A percentile compares a stretch with the other conserved stretches of the same genome.
Conservation (phyloP, 176 grass and related monocot genomes). For the Guadua angustifolia region DNA sequence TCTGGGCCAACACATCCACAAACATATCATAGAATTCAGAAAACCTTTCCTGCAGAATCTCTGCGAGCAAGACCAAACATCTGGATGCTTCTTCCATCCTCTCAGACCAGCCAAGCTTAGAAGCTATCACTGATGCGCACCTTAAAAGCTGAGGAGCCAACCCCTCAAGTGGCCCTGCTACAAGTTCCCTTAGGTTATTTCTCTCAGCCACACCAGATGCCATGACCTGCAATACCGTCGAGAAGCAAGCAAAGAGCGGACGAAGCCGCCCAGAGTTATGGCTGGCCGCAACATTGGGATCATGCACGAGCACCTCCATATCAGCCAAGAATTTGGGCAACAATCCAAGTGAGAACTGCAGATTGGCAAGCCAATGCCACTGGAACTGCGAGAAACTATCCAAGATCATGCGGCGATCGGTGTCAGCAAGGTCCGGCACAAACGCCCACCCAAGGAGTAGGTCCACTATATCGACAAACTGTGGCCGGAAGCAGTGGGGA, state of each 20-base stretch:
- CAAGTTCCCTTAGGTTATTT: constrained; percentile 62
- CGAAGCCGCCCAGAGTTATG: constrained; percentile 65
- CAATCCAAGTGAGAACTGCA: constrained; percentile 83
- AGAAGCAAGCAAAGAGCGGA: constrained; percentile 88
- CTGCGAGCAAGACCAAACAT: constrained; percentile 80
- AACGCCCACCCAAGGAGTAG: constrained; percentile 90
- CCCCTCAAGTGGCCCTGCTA: constrained; percentile 65
- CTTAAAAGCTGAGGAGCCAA: constrained; percentile 77
- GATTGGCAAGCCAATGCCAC: constrained; percentile 83
- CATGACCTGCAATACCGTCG: constrained; percentile 81
- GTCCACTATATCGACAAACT: constrained; percentile 87
- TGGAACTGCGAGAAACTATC: constrained; percentile 91
- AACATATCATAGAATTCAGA: constrained; percentile 76
- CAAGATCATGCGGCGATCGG: constrained; percentile 74
- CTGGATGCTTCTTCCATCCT: constrained; percentile 77
- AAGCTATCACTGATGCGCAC: constrained; percentile 67
- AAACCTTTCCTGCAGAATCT: constrained; percentile 83
- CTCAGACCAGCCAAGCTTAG: constrained; percentile 73
- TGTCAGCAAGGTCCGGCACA: constrained; percentile 74
- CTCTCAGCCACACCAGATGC: constrained; percentile 70
- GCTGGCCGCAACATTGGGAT: constrained; percentile 51
- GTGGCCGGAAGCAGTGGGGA: constrained; percentile 76
- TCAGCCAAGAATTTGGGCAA: constrained; percentile 93
- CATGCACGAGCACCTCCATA: constrained; percentile 85
- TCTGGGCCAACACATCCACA: constrained; percentile 71